A percentile compares a stretch with the other conserved stretches of the same genome.
phyloP scores from a whole-genome alignment of 495 filamentous ascomycete genomes.

The Lentithecium fluviatile region DNA sequence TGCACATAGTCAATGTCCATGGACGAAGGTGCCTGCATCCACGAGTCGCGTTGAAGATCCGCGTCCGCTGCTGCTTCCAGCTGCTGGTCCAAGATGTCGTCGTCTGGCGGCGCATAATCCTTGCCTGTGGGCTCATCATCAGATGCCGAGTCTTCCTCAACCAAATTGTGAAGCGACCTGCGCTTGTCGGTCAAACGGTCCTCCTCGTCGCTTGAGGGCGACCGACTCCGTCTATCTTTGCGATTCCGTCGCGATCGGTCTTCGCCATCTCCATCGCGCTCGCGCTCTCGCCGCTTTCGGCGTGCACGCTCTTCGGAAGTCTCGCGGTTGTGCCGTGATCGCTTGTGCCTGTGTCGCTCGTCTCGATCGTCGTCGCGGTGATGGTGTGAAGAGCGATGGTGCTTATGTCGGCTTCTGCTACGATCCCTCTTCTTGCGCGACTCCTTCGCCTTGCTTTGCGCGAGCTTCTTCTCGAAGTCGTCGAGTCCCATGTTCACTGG shows the following conservation, averaged over 20 bases:
- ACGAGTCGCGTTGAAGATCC: conserved; percentile 68
- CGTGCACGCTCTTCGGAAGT: conserved; percentile 31
- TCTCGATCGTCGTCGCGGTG: conserved; percentile 44
- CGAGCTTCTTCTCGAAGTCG: conserved; percentile 47
- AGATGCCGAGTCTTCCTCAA: conserved; percentile 30
- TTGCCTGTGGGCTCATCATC: conserved; percentile 8
- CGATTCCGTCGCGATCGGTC: conserved; percentile 23
- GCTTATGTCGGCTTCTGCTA: conserved; percentile 33
- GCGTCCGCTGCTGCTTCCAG: conserved; percentile 28
- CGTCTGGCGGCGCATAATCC: conserved; percentile 39
- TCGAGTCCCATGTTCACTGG: conserved; percentile 40
- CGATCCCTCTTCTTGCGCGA: conserved; percentile 31
- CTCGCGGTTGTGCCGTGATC: conserved; percentile 52
- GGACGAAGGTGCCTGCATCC: conserved; percentile 88
- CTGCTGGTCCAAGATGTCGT: conserved; percentile 43
- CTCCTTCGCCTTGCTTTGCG: conserved; percentile 34
- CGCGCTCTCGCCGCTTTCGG: conserved; percentile 44
- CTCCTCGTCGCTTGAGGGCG: conserved; percentile 26
- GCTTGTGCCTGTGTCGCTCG: conserved; percentile 54
- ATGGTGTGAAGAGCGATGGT: conserved; percentile 44
- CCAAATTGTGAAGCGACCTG: conserved; percentile 22
- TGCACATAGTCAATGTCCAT: conserved; percentile 85
- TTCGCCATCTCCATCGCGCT: conserved; percentile 41
- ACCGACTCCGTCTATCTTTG: conserved; percentile 29
- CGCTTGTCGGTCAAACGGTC: conserved; percentile 18